Evolutionary conservation across 495 filamentous ascomycete species (phyloP).

Genomic region (Neurospora tetraspora): DNA sequence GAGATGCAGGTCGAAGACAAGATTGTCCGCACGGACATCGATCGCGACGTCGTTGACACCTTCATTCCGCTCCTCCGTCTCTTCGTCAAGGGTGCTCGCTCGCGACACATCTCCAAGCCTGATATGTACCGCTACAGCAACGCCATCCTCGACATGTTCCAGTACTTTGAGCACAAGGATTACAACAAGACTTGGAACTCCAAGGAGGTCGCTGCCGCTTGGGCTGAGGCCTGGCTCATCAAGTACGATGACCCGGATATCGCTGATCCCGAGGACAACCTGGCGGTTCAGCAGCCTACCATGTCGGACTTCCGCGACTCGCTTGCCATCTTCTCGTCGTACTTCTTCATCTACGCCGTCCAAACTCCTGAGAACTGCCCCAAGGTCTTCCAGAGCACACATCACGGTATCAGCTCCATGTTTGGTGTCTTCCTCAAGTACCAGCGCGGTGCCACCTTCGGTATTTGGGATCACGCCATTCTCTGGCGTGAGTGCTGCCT

Average conservation of each 20-base stretch:
- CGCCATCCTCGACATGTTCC: constrained; percentile 14
- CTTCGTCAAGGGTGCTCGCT: constrained; percentile 37
- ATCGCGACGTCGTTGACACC: constrained; percentile 45
- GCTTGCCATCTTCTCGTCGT: constrained; percentile 53
- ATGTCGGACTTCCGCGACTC: constrained; percentile 46
- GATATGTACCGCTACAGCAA: constrained; percentile 18
- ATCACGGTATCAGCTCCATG: constrained; percentile 53
- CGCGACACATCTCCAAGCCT: constrained; percentile 5
- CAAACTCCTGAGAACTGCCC: constrained; percentile 54
- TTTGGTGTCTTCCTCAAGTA: constrained; percentile 61
- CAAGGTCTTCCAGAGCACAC: constrained; percentile 56
- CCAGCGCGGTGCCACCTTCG: constrained; percentile 48
- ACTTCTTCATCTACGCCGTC: constrained; percentile 61
- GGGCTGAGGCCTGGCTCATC: constrained; percentile 52
- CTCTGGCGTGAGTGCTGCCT: constrained; percentile 54
- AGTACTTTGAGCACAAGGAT: constrained; percentile 27
- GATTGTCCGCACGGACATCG: constrained; percentile 39
- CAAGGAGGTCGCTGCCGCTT: constrained; percentile 47
- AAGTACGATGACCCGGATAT: constrained; percentile 43
- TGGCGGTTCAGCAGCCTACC: constrained; percentile 49
- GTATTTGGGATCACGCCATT: constrained; percentile 63
- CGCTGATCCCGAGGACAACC: constrained; percentile 42
- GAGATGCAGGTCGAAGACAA: constrained; percentile 50
- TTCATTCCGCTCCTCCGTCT: constrained; percentile 54
- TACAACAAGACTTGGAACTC: constrained; percentile 58